A percentile compares a stretch with the other conserved stretches of the same genome.
phyloP scores from a whole-genome alignment of 179 eudicot genomes.

The Camellia oleifera region DNA sequence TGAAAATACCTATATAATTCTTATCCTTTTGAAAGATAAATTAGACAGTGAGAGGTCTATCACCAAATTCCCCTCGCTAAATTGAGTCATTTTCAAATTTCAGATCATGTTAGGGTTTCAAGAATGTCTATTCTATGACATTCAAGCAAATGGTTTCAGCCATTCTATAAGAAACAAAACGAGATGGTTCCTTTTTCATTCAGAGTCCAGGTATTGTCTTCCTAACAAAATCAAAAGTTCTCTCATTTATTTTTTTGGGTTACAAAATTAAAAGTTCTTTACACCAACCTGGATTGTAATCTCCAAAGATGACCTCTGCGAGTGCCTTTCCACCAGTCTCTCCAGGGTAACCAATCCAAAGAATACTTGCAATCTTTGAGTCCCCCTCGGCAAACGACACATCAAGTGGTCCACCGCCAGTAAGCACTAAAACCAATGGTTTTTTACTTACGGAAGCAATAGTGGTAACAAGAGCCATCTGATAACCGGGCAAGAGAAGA shows the following conservation, averaged over 20 bases:
- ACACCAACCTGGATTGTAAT: conserved; percentile 73
- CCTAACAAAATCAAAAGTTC: neutral
- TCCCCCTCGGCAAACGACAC: conserved; percentile 74
- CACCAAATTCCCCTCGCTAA: neutral
- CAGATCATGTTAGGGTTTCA: neutral
- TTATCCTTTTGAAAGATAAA: no score
- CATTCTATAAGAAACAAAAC: neutral
- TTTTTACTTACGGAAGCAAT: conserved; percentile 62
- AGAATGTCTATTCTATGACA: neutral
- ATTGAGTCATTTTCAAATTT: conserved; percentile 4
- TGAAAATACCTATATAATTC: no score
- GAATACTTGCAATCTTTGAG: conserved; percentile 55
- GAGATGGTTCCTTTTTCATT: conserved; percentile 1
- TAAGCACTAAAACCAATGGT: conserved; percentile 66
- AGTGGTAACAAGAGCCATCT: conserved; percentile 60
- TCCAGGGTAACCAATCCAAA: conserved; percentile 93
- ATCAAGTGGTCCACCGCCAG: conserved; percentile 92
- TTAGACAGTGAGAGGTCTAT: no score
- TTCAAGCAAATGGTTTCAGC: neutral
- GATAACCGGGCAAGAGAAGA: conserved; percentile 86
- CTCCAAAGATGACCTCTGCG: conserved; percentile 77
- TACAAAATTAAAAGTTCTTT: neutral
- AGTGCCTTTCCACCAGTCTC: conserved; percentile 87
- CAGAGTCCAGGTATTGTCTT: neutral
- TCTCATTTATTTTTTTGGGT: no score